Percentiles rank a stretch among this genome's conserved stretches.
phyloP scores from a whole-genome alignment of 1,139 yeast species.

The Yarrowia galli region DNA sequence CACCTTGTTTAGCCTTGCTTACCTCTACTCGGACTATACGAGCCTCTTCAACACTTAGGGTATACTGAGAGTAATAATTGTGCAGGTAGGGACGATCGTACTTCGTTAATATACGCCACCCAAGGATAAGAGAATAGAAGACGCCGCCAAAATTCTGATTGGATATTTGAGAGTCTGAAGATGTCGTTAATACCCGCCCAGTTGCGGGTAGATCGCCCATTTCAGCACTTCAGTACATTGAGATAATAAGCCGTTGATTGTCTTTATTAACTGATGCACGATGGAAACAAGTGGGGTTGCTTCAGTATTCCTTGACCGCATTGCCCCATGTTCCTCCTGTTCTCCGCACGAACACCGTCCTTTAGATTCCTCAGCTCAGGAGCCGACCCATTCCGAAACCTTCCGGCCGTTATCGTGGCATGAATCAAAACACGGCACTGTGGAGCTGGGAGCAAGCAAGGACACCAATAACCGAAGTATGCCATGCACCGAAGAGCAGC shows the following conservation, averaged over 20 bases:
- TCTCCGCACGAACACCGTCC: not conserved
- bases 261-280: not conserved
- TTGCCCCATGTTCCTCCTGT: not conserved
- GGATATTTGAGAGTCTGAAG: no score
- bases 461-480: conserved; percentile 7
- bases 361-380: not conserved
- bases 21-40: no score
- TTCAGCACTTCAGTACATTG: not conserved
- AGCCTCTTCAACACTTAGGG: no score
- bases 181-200: no score
- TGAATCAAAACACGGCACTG: conserved; percentile 18
- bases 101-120: no score
- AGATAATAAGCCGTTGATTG: not conserved
- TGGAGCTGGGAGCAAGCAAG: conserved; percentile 1
- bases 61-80: no score
- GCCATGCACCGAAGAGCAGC: not conserved
- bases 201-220: not conserved
- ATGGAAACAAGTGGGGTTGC: not conserved
- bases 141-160: no score
- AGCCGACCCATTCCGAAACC: conserved; percentile 35
- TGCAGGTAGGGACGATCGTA: no score
- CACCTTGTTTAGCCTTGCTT: not conserved
- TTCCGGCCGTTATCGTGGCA: conserved; percentile 24
- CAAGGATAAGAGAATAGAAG: no score
- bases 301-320: not conserved